Evolutionary conservation across 306 rosid species (phyloP), one percentile per base, ranked within the genome.

Genomic region (Cucurbita argyrosperma): DNA sequence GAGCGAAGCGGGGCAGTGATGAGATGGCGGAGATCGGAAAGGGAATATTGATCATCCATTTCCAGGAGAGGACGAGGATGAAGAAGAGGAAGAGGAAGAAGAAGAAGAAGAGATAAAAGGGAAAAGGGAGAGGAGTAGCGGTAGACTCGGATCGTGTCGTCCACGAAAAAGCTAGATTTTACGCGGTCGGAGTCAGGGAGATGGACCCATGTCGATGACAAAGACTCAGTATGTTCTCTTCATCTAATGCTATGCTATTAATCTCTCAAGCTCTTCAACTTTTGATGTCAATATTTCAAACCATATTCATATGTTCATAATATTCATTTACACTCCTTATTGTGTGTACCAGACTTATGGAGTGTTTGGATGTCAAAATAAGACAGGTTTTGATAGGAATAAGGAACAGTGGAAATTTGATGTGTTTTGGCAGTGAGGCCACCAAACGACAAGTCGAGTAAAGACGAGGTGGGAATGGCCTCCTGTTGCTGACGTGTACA

Each of bases 141-240:
- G 78, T 72, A 75, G 78, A 55, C 14, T 75, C 78, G 78, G 78
- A 75, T 75, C 78, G 72, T 75, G 78, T 75, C 78, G 72, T 62
- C 78, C 78, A 75, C 71, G 72, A 75, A 75, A 75, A 75, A 75
- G 78, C 78, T 60, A 50, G 72, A 75, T 61, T 75, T 75, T 63
- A 75, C 58, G 78, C 78, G 30, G 35, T 30, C 21, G 13, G 77
- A 74, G 69, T 55, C 74, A 87, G 89, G 81, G 85, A 78, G 72
- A 75, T 82, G 98, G 96, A 87, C 98, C 96, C 96, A 85, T 90
- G 69, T 77, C 84, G 76, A 75, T 67, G 83, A 72, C 76, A 51
- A 57, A 74, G 71, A 71, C 78, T 81, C 75, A 47, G 56, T 52
- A 57, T 77, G 74, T 39, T 43, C 60, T 52, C 50, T 42, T 68